Base-by-base conservation (phyloP, 805 yeast genomes). In the Allodekkera sacchari region DNA sequence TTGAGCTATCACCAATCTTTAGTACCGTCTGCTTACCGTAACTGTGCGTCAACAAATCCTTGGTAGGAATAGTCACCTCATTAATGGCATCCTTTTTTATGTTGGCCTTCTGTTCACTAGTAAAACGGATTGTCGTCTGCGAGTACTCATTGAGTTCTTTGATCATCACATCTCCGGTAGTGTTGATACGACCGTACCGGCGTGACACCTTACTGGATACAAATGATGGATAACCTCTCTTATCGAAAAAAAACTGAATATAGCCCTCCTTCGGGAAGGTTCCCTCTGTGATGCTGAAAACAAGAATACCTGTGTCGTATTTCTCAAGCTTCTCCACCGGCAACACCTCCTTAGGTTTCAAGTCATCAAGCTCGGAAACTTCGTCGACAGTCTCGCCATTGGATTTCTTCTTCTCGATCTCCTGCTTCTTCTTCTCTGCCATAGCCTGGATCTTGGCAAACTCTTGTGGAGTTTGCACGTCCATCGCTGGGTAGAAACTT, bases 401-500 rank as follows among this genome's bases (percentile, higher is more conserved):
- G 29, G 52, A 47, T 24, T 57, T 58, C 28, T 53, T 28, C 63
- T 27, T 50, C 43, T 24, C 41, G 50, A 30, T 41, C 17, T 4
- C 16, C 6, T 27, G 31, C 18, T 25, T 38, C 13, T 39, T 36
- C 30, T 29, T 44, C 41, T 53, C 52, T 39, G 56, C 52, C 22
- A 59, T 59, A 7, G 55, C 58, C 24, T 52, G 59, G 20, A 53
- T 29, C 18, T 32, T 29, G 22, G 37, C 34, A 25, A 73, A 62
- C 42, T 85, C 95, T 33, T 75, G 79, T 26, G 85, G 76, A 22
- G 84, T 72, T 61, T 77, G 65, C n/a, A 88, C 80, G 6, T 88
- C 84, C 32, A 81, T 55, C 9, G 79, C 59, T 20, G 98, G 98
- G 59, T 75, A 88, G 64, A 89, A 92, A 2, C 94, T 72, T 34